phyloP scores from a whole-genome alignment of 345 rosid species.

The Dipteronia dyeriana region DNA sequence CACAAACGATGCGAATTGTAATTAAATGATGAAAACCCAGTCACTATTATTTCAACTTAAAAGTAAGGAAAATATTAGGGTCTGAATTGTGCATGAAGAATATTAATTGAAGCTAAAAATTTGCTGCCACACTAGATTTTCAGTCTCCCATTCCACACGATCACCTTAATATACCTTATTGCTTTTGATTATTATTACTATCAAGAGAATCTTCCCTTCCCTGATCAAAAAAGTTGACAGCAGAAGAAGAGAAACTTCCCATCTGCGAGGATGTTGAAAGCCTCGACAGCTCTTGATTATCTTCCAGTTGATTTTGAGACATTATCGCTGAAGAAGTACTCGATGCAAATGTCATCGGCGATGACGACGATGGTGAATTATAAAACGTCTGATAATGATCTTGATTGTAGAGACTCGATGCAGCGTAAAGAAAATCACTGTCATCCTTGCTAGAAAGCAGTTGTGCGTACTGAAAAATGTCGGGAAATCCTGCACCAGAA shows the following conservation, averaged over 20 bases:
- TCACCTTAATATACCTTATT: background rate
- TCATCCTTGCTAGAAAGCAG: conserved; percentile 21
- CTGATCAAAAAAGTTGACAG: conserved; percentile 8
- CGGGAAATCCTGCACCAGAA: conserved; percentile 20
- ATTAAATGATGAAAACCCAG: background rate
- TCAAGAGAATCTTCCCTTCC: background rate
- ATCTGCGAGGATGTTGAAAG: conserved; percentile 8
- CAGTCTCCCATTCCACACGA: background rate
- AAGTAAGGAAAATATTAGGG: background rate
- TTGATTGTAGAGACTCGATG: conserved; percentile 7
- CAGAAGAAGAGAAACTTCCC: conserved; percentile 19
- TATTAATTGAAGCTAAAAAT: background rate
- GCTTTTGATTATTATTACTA: background rate
- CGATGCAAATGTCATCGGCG: conserved; percentile 3
- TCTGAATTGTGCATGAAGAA: background rate
- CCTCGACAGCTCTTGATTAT: conserved; percentile 20
- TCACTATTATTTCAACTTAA: background rate
- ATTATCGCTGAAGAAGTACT: background rate
- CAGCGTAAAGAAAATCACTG: conserved; percentile 11
- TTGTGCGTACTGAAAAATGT: conserved; percentile 24
- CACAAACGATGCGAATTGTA: background rate
- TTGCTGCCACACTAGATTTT: background rate
- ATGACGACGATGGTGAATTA: conserved; percentile 9
- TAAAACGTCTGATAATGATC: conserved; percentile 1
- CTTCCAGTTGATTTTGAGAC: conserved; percentile 9